Conservation (phyloP, 2,329 filamentous ascomycete species). For the Emergomyces orientalis region DNA sequence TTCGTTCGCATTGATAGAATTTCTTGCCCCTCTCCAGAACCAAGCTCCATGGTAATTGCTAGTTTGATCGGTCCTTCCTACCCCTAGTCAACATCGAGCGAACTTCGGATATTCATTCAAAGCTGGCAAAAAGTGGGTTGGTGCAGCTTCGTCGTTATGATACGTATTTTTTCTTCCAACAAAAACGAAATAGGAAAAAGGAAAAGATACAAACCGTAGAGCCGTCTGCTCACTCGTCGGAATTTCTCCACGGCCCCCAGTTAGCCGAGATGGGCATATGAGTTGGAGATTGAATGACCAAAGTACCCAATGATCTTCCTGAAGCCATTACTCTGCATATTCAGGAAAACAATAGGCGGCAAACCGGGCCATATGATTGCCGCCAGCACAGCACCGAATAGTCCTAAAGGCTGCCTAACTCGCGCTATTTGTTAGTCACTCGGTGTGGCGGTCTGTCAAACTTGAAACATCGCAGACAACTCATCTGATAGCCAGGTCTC, state of each 20-base stretch:
- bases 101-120: neutral
- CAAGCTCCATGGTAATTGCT: neutral
- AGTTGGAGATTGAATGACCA: neutral
- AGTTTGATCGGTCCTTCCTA: neutral
- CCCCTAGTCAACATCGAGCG: neutral
- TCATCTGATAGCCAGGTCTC: neutral
- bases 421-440: neutral
- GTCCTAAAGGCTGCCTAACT: neutral
- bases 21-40: neutral
- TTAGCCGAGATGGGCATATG: neutral
- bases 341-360: slow-evolving; percentile 1
- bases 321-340: neutral
- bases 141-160: neutral
- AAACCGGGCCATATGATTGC: slow-evolving; percentile 1
- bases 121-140: neutral
- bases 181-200: neutral
- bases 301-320: neutral
- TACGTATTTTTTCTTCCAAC: neutral
- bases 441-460: neutral
- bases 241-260: neutral
- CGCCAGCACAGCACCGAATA: neutral
- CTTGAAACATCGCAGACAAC: slow-evolving; percentile 1
- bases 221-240: neutral
- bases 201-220: neutral
- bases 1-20: neutral